Base-by-base conservation (phyloP, 495 filamentous ascomycete genomes). In the Alectoria sarmentosa region DNA sequence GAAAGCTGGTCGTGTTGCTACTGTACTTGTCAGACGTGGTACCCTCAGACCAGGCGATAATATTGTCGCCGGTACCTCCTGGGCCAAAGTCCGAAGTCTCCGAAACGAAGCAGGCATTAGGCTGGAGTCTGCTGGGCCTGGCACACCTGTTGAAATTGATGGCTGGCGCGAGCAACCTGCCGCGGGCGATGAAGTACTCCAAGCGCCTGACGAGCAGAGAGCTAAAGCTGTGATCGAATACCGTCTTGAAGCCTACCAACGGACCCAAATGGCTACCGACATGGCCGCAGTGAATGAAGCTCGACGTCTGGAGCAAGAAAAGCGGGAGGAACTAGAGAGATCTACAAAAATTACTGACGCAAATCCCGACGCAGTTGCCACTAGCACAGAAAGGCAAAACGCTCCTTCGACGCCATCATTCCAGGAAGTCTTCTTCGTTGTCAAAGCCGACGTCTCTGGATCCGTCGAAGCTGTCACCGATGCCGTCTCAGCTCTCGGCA, bases 381-480 rank as follows among this genome's bases (percentile, higher is more conserved):
- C 48, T 15, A 11, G 68, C 10, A 57, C 69, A 5, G 67, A 64
- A 9, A 61, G 42, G 15, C 64, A 68, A 9, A 58, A 67, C 34
- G 49, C 52, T 39, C 49, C 44, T 0, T 69, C 60, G 21, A 38
- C 64, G 19, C 65, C 67, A 19, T 67, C 59, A 14, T 79, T 83
- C 10, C 85, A 88, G 64, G 71, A 84, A n/a, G 78, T 96, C 61
- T 83, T 85, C 66, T 91, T 96, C 76, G 82, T 93, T 52, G 78
- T 99, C 76, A 98, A 97, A 76, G 92, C 86, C 52, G 95, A 99
- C 71, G 94, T 98, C 21, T 85, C 85, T 62, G 94, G 94, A 14
- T 96, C 92, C 1, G 92, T 91, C 10, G 94, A 99, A 74, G 94
- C 94, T 8, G 88, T 97, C 11, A 73, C 87, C 60, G 87, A 89